Evolutionary conservation across 2,329 filamentous ascomycete species (phyloP), one percentile per base, ranked within the genome.

Genomic region (Fusarium camptoceras): DNA sequence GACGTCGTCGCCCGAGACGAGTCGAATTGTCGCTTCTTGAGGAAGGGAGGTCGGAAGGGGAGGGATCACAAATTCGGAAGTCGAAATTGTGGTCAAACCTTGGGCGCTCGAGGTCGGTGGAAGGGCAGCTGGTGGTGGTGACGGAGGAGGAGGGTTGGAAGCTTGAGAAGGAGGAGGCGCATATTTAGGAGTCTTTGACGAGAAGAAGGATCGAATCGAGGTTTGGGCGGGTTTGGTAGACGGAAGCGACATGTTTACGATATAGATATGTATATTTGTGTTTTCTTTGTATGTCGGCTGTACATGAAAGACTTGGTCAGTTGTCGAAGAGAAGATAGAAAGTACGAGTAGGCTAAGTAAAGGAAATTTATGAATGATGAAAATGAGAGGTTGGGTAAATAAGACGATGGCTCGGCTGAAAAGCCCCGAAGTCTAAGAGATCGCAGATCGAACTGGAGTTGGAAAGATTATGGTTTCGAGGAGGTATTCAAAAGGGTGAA

Each of bases 181-280:
- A 77, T 80, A 78, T 56, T 78, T 76, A 43, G 79, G 76, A 25
- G 82, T 76, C 70, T 86, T 85, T 59, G 81, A 80, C 44, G 81
- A 82, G 77, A 91, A 90, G 81, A 91, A 91, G 56, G 87, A 89
- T 56, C 85, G 86, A 73, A 91, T 90, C 47, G 88, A 89, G 41
- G 84, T 79, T 75, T 89, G 86, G 25, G 79, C 75, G 47, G 77
- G 78, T 60, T 80, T 80, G 62, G 77, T 75, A 14, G 76, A 78
- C 47, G 81, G 81, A 57, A 81, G 79, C 47, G 81, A 81, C 82
- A 83, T 83, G 30, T 70, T 61, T 73, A 31, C 30, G 16, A 16
- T 66, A 6, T 59, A 53, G 16, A 20, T 27, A 16, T 22, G 30
- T 27, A 15, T 34, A 34, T 55, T 5, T 43, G n/a, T 51, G 30